Evolutionary conservation across 108 stramenopile species (phyloP).

Genomic region (Bacterosira constricta): DNA sequence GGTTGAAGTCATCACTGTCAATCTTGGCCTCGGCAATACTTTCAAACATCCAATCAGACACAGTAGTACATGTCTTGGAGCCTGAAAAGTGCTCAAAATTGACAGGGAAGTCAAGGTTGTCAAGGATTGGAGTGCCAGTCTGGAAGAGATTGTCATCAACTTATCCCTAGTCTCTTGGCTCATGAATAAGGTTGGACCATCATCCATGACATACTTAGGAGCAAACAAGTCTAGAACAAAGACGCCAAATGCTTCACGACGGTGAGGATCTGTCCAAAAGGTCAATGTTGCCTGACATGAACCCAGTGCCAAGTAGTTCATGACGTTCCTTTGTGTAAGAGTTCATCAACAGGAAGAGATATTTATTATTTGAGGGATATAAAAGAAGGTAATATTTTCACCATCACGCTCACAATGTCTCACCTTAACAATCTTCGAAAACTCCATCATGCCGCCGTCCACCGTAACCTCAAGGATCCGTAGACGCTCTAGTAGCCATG

Average conservation of each 20-base stretch:
- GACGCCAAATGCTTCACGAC: neutral
- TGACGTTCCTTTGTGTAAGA: too few relatives aligned
- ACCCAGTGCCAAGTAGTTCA: neutral
- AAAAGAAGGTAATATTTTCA: too few relatives aligned
- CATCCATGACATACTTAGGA: neutral
- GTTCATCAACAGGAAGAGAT: too few relatives aligned
- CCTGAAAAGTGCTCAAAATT: constrained; percentile 5
- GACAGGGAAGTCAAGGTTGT: neutral
- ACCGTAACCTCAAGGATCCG: neutral
- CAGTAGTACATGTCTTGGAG: neutral
- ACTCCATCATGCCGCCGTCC: neutral
- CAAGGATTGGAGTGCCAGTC: neutral
- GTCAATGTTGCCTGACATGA: constrained; percentile 5
- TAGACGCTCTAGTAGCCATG: constrained; percentile 8
- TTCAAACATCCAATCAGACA: constrained; percentile 1
- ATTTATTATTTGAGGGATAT: too few relatives aligned
- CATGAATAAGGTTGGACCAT: constrained; percentile 1
- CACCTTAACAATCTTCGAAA: neutral
- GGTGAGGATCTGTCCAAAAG: constrained; percentile 21
- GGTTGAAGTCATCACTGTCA: neutral
- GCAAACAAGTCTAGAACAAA: constrained; percentile 16
- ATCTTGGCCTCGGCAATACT: neutral
- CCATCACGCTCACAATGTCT: too few relatives aligned
- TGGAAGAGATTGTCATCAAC: neutral
- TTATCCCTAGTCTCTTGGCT: neutral